A percentile compares a stretch with the other conserved stretches of the same genome.
phyloP scores from a whole-genome alignment of 2,329 filamentous ascomycete species.

The Fusarium poae region DNA sequence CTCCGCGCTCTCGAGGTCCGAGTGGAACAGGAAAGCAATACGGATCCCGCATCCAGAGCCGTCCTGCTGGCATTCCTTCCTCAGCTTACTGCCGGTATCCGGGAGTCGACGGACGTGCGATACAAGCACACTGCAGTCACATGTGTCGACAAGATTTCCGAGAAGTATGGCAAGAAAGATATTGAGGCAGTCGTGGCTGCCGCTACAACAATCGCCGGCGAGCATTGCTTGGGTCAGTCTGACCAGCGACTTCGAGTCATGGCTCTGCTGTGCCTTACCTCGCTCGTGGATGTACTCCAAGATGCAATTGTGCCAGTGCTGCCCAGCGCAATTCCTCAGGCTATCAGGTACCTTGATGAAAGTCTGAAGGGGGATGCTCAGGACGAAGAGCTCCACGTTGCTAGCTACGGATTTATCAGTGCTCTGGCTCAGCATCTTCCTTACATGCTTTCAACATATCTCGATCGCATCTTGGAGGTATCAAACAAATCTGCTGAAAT shows the following conservation, averaged over 20 bases:
- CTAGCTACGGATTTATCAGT: constrained; percentile 82
- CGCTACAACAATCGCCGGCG: constrained; percentile 80
- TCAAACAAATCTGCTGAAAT: constrained; percentile 79
- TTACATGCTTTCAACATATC: constrained; percentile 85
- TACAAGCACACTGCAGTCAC: constrained; percentile 88
- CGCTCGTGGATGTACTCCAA: constrained; percentile 87
- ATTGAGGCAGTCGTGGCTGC: constrained; percentile 80
- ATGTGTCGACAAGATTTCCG: constrained; percentile 92
- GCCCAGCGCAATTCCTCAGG: constrained; percentile 78
- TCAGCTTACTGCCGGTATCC: constrained; percentile 81
- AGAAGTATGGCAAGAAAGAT: constrained; percentile 96
- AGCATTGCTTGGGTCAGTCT: constrained; percentile 79
- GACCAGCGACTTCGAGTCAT: constrained; percentile 82
- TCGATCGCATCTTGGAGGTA: constrained; percentile 78
- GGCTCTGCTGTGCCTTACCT: constrained; percentile 89
- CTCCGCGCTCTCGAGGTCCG: constrained; percentile 84
- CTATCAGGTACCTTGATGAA: constrained; percentile 76
- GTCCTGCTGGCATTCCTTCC: constrained; percentile 84
- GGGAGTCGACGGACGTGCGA: constrained; percentile 76
- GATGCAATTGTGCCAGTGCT: constrained; percentile 88
- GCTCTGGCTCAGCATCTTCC: constrained; percentile 86
- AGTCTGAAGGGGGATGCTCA: constrained; percentile 67
- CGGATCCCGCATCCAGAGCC: constrained; percentile 74
- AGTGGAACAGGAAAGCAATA: constrained; percentile 78
- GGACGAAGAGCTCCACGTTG: constrained; percentile 79